phyloP scores from a whole-genome alignment of 345 rosid genomes.

The Conringia planisiliqua region DNA sequence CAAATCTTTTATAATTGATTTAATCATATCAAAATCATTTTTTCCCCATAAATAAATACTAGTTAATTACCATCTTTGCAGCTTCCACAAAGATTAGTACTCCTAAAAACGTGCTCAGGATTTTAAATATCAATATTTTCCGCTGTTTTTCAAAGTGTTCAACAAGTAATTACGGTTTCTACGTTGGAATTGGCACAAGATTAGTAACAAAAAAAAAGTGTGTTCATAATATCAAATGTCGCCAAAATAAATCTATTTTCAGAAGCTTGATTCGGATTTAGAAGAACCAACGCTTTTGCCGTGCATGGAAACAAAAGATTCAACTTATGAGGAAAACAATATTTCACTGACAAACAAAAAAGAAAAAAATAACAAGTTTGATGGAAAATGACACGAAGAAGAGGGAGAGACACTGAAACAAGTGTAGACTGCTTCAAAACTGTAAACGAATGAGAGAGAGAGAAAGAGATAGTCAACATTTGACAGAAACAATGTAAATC shows the following conservation, averaged over 20 bases:
- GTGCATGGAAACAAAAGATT: constrained; percentile 1
- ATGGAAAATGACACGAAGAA: neutral
- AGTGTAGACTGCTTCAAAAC: constrained; percentile 10
- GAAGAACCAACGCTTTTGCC: neutral
- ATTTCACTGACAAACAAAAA: neutral
- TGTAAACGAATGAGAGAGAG: neutral
- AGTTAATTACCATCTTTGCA: neutral
- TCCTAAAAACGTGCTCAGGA: neutral
- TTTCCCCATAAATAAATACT: too few relatives aligned
- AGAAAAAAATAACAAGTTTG: neutral
- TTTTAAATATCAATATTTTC: too few relatives aligned
- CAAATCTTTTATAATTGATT: neutral
- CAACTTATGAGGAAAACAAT: neutral
- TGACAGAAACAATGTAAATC: constrained; percentile 47
- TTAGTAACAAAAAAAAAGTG: neutral
- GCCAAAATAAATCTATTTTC: neutral
- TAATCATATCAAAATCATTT: too few relatives aligned
- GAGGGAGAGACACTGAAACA: constrained; percentile 2
- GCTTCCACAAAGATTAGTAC: constrained; percentile 7
- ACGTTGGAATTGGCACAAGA: neutral
- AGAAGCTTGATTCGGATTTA: neutral
- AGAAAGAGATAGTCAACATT: constrained; percentile 26
- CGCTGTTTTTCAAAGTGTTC: constrained; percentile 16
- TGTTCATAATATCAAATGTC: neutral
- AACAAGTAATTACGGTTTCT: neutral